Percentiles rank a stretch among this genome's conserved stretches.
Evolutionary conservation across 202 grass and related monocot species (phyloP).

Genomic region (Zoysia matrella): DNA sequence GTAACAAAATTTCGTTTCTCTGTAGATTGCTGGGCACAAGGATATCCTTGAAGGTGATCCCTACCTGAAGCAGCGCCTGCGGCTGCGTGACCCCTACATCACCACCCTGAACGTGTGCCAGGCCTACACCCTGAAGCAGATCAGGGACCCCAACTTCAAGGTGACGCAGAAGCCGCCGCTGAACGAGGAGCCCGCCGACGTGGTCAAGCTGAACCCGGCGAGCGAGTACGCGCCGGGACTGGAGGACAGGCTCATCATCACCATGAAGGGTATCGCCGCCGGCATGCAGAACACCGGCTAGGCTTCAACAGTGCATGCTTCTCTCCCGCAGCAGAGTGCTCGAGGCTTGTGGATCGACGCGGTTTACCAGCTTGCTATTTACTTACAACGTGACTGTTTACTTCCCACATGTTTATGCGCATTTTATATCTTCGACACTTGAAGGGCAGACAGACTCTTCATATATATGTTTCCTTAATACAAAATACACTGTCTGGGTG

Average conservation of each 20-base stretch:
- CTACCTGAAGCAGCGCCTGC: conserved; percentile 73
- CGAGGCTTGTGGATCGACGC: neutral
- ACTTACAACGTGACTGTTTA: neutral
- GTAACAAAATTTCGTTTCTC: neutral
- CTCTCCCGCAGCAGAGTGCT: neutral
- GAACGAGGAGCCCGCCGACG: conserved; percentile 54
- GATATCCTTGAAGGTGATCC: conserved; percentile 74
- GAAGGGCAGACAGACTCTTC: neutral
- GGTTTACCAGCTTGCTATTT: neutral
- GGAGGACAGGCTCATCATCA: conserved; percentile 95
- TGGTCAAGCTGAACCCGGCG: conserved; percentile 71
- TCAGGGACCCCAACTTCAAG: conserved; percentile 65
- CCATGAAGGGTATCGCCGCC: too few relatives aligned
- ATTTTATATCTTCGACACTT: neutral
- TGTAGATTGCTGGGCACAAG: conserved; percentile 81
- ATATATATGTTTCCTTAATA: neutral
- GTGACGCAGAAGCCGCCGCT: conserved; percentile 26
- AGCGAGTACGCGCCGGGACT: conserved; percentile 82
- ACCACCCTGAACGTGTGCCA: too few relatives aligned
- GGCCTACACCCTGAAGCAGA: conserved; percentile 81
- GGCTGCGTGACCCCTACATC: conserved; percentile 78
- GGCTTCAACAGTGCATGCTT: neutral
- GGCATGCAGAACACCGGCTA: too few relatives aligned
- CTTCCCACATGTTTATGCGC: neutral
- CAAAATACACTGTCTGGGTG: neutral